Base-by-base conservation (phyloP, 106 monocot genomes). In the Narthecium ossifragum region DNA sequence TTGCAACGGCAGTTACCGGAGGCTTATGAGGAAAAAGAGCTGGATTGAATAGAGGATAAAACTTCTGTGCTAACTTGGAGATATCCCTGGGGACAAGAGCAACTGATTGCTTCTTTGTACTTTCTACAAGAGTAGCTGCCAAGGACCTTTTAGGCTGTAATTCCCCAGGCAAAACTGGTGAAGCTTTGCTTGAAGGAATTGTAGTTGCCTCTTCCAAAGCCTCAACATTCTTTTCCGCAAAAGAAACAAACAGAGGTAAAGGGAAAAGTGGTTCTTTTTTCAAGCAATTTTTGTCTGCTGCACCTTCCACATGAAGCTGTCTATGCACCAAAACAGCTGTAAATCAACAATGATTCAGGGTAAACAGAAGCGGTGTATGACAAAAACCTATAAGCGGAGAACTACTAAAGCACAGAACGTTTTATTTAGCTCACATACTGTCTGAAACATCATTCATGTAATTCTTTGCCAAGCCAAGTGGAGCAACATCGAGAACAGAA, bases 21-120 rank as follows among this genome's bases (percentile, higher is more conserved):
- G 94, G 90, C 56, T 90, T 96, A 78, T 72, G 86, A 72, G 94
- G 94, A 53, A 84, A 84, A 23, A 90, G 46, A 41, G 75, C 73
- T 48, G 68, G 30, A 78, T 96, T 86, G 63, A 96, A 86, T 51
- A 83, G 46, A 39, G 75, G 72, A 58, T 58, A 59, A 66, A 96
- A 96, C 53, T 70, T 63, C 58, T 69, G 57, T 52, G 86, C 73
- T 58, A 81, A 69, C 63, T 62, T 83, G 21, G 90, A 86, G 56
- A 96, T 90, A 59, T 78, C 78, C 50, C 47, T 65, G 31, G 94
- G 90, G 23, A 96, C 90, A 62, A 80, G 75, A 45, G 90, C 94
- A 56, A 86, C 63, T 13, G 83, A 63, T 38, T 76, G 70, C 50
- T 75, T 88, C 71, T 70, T 81, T 23, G 88, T 75, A 45, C 53